A percentile compares a stretch with the other conserved stretches of the same genome.
These are phyloP conservation scores for Ophiostoma perfectum DNA, from an alignment of 2,329 filamentous ascomycete species.

Conservation along the genomic window DNA sequence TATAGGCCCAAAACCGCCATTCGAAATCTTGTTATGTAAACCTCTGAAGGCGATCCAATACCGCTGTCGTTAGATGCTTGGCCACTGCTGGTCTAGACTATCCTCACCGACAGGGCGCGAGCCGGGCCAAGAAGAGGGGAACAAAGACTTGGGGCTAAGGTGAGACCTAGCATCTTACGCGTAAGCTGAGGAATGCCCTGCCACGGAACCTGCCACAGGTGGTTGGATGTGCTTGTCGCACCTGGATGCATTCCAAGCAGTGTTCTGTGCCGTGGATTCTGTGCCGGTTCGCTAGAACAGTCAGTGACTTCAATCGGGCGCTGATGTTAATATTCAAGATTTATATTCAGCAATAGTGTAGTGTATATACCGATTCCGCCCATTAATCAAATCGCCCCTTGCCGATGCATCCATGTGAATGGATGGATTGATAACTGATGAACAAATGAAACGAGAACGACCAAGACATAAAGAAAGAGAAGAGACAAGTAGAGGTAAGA, in stretches of 20 bases:
- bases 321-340: not conserved
- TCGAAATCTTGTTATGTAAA: too few relatives aligned
- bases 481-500: not conserved
- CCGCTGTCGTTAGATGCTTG: too few relatives aligned
- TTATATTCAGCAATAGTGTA: not conserved
- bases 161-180: too few relatives aligned
- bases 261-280: not conserved
- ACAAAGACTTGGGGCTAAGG: not conserved
- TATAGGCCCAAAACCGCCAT: not conserved
- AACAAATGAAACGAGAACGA: not conserved
- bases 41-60: too few relatives aligned
- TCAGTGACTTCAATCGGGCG: not conserved
- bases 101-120: not conserved
- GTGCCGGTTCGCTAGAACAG: not conserved
- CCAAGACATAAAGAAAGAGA: not conserved
- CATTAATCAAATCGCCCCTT: not conserved
- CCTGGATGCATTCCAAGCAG: not conserved
- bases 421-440: not conserved
- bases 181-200: not conserved
- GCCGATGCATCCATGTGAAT: not conserved
- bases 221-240: not conserved
- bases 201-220: not conserved
- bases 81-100: not conserved
- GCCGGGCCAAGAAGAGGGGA: conserved; percentile 3
- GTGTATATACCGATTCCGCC: conserved; percentile 2